Percentiles rank a stretch among this genome's conserved stretches.
These are phyloP conservation scores for Sarocladium oryzae DNA, from an alignment of 2,329 filamentous ascomycete species.

Conservation along the genomic window DNA sequence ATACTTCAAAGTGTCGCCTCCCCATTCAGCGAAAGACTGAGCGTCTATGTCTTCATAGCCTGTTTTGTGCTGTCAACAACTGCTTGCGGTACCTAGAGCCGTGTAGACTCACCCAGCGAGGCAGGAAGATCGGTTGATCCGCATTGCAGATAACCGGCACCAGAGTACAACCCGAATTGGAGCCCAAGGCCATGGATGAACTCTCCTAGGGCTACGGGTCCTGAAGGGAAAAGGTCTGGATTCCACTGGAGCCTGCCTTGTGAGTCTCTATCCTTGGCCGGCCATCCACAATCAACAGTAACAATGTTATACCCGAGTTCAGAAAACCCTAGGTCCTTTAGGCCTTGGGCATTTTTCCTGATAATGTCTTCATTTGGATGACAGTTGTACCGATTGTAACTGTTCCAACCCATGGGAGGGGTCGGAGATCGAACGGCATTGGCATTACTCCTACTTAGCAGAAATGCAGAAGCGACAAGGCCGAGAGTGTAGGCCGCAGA, in stretches of 20 bases:
- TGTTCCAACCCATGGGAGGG: conserved; percentile 50
- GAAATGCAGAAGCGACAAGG: not conserved
- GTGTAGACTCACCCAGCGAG: conserved; percentile 29
- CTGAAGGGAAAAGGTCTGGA: conserved; percentile 40
- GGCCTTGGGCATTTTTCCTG: conserved; percentile 42
- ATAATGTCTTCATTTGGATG: conserved; percentile 30
- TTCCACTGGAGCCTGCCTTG: conserved; percentile 46
- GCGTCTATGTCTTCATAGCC: conserved; percentile 36
- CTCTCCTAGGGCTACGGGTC: conserved; percentile 40
- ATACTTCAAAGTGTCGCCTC: conserved; percentile 46
- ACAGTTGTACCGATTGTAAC: conserved; percentile 44
- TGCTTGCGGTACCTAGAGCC: not conserved
- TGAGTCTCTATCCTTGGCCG: conserved; percentile 27
- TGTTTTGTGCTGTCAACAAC: conserved; percentile 11
- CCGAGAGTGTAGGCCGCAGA: not conserved
- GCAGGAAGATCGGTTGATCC: conserved; percentile 35
- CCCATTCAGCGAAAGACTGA: conserved; percentile 34
- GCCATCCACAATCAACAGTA: conserved; percentile 55
- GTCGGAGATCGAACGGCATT: conserved; percentile 20
- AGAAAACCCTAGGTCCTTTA: conserved; percentile 44
- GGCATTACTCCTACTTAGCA: not conserved
- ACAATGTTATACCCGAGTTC: conserved; percentile 49
- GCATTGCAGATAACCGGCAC: conserved; percentile 38
- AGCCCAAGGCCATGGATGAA: conserved; percentile 41
- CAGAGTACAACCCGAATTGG: conserved; percentile 50